Evolutionary conservation across 352 stramenopile species (phyloP).

Genomic region (Pythium chondricola): DNA sequence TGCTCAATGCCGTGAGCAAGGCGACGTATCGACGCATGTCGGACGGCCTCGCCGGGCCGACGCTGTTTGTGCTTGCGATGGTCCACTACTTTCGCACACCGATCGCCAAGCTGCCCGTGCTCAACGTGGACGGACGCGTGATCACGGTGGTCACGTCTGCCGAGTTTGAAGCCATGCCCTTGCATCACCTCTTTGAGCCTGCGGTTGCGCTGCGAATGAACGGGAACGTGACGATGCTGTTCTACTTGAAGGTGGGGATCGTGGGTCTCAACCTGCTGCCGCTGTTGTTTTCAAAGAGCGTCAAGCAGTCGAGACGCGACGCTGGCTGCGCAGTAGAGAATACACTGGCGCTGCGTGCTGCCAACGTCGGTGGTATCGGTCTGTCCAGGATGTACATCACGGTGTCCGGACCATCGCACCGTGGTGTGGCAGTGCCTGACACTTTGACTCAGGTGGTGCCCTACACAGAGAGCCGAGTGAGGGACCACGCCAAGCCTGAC

Average conservation of each 20-base stretch:
- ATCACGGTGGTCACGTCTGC: constrained; percentile 18
- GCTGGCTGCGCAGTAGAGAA: constrained; percentile 15
- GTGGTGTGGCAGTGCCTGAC: too few relatives aligned
- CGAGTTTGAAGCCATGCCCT: constrained; percentile 15
- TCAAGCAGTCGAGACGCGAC: constrained; percentile 1
- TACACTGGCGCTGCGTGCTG: constrained; percentile 16
- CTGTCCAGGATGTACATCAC: constrained; percentile 4
- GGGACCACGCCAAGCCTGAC: too few relatives aligned
- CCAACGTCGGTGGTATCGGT: constrained; percentile 25
- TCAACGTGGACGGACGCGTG: constrained; percentile 20
- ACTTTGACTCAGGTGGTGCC: too few relatives aligned
- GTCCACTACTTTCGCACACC: constrained; percentile 19
- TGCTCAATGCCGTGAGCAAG: constrained; percentile 29
- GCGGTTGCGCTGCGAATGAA: constrained; percentile 24
- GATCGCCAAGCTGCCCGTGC: constrained; percentile 7
- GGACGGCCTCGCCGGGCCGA: constrained; percentile 26
- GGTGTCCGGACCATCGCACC: neutral
- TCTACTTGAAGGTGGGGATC: constrained; percentile 24
- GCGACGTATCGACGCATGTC: constrained; percentile 20
- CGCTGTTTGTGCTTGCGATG: constrained; percentile 16
- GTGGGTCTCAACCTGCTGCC: constrained; percentile 24
- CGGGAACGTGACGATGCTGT: constrained; percentile 19
- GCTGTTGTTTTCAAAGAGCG: constrained; percentile 13
- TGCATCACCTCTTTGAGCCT: constrained; percentile 18
- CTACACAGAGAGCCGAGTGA: too few relatives aligned